Evolutionary conservation across 176 grass and related monocot genomes (phyloP).

Genomic region (Alopecurus myosuroides): DNA sequence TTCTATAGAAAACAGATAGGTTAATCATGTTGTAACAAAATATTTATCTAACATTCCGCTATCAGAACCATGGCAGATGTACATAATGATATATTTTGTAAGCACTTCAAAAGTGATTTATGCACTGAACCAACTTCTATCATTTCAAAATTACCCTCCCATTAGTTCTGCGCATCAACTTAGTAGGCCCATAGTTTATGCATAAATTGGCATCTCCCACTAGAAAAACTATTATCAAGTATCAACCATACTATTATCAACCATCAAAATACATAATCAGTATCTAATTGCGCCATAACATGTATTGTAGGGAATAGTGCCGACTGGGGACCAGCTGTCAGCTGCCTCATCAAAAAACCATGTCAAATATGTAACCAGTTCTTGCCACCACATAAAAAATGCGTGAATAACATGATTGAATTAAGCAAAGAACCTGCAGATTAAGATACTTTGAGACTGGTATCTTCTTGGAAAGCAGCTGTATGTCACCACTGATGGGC

Average conservation of each 20-base stretch:
- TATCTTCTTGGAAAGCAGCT: conserved; percentile 94
- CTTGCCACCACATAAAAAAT: background rate
- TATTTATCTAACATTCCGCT: background rate
- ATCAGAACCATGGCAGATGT: background rate
- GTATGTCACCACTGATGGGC: conserved; percentile 71
- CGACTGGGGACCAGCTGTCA: background rate
- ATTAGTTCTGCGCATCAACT: background rate
- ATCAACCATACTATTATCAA: background rate
- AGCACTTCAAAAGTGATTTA: background rate
- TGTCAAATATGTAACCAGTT: background rate
- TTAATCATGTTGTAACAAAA: background rate
- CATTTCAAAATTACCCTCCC: background rate
- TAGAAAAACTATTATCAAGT: background rate
- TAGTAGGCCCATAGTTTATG: background rate
- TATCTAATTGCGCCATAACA: background rate
- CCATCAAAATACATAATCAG: background rate
- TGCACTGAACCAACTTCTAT: background rate
- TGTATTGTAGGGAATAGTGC: background rate
- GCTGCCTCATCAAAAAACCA: background rate
- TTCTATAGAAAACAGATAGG: background rate
- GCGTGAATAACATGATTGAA: background rate
- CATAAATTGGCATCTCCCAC: background rate
- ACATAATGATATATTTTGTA: background rate
- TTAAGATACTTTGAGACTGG: conserved; percentile 87
- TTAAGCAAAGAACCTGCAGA: conserved; percentile 55